phyloP scores from a whole-genome alignment of 108 stramenopile species.

The Cyclotella choctawhatcheeana region DNA sequence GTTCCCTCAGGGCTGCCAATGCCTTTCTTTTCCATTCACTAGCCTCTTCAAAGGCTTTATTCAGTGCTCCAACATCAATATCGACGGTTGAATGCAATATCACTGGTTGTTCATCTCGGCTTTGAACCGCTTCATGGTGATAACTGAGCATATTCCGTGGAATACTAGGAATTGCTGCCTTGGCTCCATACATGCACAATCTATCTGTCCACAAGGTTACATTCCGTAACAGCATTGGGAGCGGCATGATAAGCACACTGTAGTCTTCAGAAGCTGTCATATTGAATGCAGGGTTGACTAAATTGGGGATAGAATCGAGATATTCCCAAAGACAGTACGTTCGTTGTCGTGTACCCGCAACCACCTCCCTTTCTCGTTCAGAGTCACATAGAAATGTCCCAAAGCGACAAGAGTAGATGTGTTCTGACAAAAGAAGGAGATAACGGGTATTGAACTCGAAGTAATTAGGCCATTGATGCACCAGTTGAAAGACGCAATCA shows the following conservation, averaged over 20 bases:
- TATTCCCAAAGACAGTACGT: conserved; percentile 89
- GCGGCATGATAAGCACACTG: conserved; percentile 80
- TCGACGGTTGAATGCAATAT: conserved; percentile 26
- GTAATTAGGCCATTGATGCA: conserved; percentile 82
- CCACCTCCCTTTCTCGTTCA: conserved; percentile 84
- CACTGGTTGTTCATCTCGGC: conserved; percentile 16
- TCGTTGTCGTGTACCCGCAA: conserved; percentile 80
- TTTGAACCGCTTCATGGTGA: conserved; percentile 11
- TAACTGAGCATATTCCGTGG: conserved; percentile 29
- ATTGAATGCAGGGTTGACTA: conserved; percentile 51
- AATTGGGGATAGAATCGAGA: conserved; percentile 62
- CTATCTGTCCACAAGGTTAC: conserved; percentile 82
- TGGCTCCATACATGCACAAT: conserved; percentile 70
- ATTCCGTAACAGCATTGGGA: conserved; percentile 77
- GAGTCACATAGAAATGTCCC: conserved; percentile 94
- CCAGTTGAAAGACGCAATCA: conserved; percentile 95
- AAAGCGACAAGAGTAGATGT: conserved; percentile 92
- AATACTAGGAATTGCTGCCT: conserved; percentile 61
- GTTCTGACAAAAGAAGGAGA: conserved; percentile 79
- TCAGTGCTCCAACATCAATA: conserved; percentile 16
- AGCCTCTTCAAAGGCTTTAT: conserved; percentile 34
- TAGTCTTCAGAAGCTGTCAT: conserved; percentile 27
- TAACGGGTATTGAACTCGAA: conserved; percentile 90
- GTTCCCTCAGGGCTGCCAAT: conserved; percentile 39
- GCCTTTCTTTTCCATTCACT: conserved; percentile 48